phyloP scores from a whole-genome alignment of 225 moss, liverwort and hornwort species.

The Anthoceros angustus region DNA sequence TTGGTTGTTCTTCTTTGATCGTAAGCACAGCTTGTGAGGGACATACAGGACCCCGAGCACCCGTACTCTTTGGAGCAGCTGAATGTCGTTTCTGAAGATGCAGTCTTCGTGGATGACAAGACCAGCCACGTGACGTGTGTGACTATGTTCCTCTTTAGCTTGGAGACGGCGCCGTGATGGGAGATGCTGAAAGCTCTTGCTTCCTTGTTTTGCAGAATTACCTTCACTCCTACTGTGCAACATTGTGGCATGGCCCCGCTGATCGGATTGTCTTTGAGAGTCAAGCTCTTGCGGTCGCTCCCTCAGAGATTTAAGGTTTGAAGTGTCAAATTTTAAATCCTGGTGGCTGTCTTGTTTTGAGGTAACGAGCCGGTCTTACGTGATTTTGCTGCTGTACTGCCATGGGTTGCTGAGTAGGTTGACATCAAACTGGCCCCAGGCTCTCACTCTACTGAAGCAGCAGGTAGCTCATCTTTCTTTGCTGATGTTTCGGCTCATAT shows the following conservation, averaged over 20 bases:
- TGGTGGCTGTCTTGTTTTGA: not conserved
- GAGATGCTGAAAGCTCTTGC: too few relatives aligned
- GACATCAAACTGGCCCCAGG: slow-evolving; percentile 77
- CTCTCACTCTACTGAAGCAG: slow-evolving; percentile 77
- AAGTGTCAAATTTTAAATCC: not conserved
- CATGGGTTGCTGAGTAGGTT: slow-evolving; percentile 23
- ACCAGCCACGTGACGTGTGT: slow-evolving; percentile 53
- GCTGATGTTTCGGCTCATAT: too few relatives aligned
- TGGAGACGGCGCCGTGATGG: not conserved
- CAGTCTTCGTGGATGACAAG: slow-evolving; percentile 62
- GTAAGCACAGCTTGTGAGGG: slow-evolving; percentile 70
- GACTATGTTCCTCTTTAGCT: not conserved
- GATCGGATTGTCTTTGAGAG: slow-evolving; percentile 83
- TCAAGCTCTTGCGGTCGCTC: slow-evolving; percentile 69
- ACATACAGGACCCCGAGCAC: slow-evolving; percentile 97
- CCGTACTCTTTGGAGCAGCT: slow-evolving; percentile 93
- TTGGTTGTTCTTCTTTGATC: slow-evolving; percentile 27
- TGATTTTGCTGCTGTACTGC: slow-evolving; percentile 4
- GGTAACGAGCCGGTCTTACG: not conserved
- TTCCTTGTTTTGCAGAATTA: slow-evolving; percentile 35
- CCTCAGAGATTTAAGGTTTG: slow-evolving; percentile 82
- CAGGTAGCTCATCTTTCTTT: slow-evolving; percentile 33
- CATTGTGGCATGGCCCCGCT: slow-evolving; percentile 99
- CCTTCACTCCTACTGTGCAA: slow-evolving; percentile 92
- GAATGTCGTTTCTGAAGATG: slow-evolving; percentile 79